A percentile compares a stretch with the other conserved stretches of the same genome.
Evolutionary conservation across 495 filamentous ascomycete genomes (phyloP).

Genomic region (Lineolata rhizophorae): DNA sequence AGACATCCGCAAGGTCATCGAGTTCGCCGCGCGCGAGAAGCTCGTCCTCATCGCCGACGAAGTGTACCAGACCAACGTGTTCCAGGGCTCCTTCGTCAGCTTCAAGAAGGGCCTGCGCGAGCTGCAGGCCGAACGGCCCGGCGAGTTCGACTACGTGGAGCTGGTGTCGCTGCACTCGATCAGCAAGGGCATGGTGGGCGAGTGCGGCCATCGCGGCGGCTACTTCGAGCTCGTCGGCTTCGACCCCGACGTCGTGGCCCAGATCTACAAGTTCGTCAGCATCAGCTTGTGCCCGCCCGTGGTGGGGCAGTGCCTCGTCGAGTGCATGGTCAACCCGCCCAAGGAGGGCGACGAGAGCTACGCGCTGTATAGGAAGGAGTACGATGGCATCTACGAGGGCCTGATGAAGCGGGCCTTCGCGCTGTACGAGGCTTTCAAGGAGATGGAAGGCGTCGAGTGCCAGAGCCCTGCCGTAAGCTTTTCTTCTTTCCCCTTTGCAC

Average conservation of each 20-base stretch:
- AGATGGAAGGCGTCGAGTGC: slow-evolving; percentile 90
- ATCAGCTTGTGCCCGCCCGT: slow-evolving; percentile 92
- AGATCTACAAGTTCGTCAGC: slow-evolving; percentile 96
- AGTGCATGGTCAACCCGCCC: slow-evolving; percentile 93
- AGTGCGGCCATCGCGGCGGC: slow-evolving; percentile 91
- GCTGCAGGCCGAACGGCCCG: slow-evolving; percentile 45
- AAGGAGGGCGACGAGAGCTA: slow-evolving; percentile 57
- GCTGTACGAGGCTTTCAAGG: slow-evolving; percentile 67
- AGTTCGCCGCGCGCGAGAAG: slow-evolving; percentile 66
- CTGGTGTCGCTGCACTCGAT: slow-evolving; percentile 37
- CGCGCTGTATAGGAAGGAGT: slow-evolving; percentile 65
- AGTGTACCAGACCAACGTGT: slow-evolving; percentile 98
- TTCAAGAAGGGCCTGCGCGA: slow-evolving; percentile 82
- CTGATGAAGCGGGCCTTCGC: slow-evolving; percentile 60
- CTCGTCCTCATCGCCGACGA: slow-evolving; percentile 87
- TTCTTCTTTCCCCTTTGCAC: too few relatives aligned
- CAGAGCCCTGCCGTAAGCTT: slow-evolving; percentile 33
- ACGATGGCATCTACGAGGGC: slow-evolving; percentile 51
- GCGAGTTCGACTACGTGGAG: slow-evolving; percentile 66
- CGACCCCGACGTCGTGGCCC: slow-evolving; percentile 59
- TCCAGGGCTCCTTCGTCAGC: slow-evolving; percentile 73
- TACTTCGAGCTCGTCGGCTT: slow-evolving; percentile 92
- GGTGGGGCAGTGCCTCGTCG: slow-evolving; percentile 84
- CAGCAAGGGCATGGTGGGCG: slow-evolving; percentile 95
- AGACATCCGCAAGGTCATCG: slow-evolving; percentile 61